A percentile compares a stretch with the other conserved stretches of the same genome.
These are phyloP conservation scores for Acrocalymma vagum DNA, from an alignment of 2,329 filamentous ascomycete genomes.

Conservation along the genomic window DNA sequence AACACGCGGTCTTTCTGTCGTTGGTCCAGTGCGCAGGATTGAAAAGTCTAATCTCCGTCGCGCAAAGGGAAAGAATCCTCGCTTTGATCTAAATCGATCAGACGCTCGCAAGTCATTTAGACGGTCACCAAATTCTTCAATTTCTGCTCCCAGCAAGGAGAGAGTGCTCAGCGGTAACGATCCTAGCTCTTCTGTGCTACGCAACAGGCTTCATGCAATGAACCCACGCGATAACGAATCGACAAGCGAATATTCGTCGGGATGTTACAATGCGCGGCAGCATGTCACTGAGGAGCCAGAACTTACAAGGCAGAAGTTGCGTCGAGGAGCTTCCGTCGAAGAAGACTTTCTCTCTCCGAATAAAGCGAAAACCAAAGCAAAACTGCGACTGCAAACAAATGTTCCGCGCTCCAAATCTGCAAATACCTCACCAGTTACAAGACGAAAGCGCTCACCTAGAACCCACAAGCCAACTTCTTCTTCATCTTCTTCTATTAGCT, in stretches of 20 bases:
- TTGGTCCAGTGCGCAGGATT: conserved; percentile 33
- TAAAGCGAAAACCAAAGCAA: conserved; percentile 8
- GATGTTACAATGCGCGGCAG: conserved; percentile 18
- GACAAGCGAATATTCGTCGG: conserved; percentile 1
- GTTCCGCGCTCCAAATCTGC: conserved; percentile 27
- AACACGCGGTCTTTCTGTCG: conserved; percentile 36
- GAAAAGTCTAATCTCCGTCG: conserved; percentile 23
- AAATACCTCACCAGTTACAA: conserved; percentile 27
- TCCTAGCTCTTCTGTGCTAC: not conserved
- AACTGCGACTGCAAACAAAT: conserved; percentile 29
- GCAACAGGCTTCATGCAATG: conserved; percentile 3
- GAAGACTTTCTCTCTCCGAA: conserved; percentile 12
- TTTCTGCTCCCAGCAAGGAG: conserved; percentile 1
- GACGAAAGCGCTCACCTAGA: conserved; percentile 20
- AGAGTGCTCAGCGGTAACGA: not conserved
- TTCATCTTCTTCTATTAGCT: conserved; percentile 16
- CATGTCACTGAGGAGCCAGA: conserved; percentile 4
- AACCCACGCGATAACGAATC: conserved; percentile 7
- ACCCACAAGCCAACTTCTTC: conserved; percentile 15
- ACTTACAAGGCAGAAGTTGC: conserved; percentile 4
- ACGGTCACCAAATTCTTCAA: conserved; percentile 14
- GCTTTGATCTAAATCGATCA: conserved; percentile 27
- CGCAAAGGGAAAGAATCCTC: conserved; percentile 12
- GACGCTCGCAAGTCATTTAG: conserved; percentile 37
- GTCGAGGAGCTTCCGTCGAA: conserved; percentile 17